Conservation (phyloP, 306 rosid species). For the Vicia villosa region DNA sequence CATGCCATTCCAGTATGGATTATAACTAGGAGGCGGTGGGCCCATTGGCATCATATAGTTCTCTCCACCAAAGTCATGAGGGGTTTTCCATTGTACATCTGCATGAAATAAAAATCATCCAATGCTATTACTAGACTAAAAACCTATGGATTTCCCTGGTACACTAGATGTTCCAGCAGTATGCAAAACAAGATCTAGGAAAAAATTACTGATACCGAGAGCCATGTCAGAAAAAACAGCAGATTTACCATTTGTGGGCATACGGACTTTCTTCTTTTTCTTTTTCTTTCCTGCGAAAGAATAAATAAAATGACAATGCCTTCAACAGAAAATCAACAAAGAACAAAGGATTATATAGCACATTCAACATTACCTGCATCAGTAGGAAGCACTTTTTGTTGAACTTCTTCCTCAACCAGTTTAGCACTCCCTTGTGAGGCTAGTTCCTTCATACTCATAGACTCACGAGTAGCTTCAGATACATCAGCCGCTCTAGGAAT, state of each 20-base stretch:
- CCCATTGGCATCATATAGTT: slow-evolving; percentile 92
- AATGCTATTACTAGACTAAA: slow-evolving; percentile 8
- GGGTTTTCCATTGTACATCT: slow-evolving; percentile 86
- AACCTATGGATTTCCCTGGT: neutral
- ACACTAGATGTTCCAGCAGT: slow-evolving; percentile 19
- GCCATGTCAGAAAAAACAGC: neutral
- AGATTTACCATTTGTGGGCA: slow-evolving; percentile 69
- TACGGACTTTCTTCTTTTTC: slow-evolving; percentile 88
- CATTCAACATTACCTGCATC: slow-evolving; percentile 78
- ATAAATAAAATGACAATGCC: slow-evolving; percentile 29
- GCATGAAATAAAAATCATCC: slow-evolving; percentile 38
- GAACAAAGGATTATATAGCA: neutral
- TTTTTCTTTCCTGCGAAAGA: slow-evolving; percentile 76
- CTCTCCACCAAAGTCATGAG: slow-evolving; percentile 73
- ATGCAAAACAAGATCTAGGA: neutral
- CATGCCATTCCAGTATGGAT: slow-evolving; percentile 90
- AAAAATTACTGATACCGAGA: neutral
- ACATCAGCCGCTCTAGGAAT: slow-evolving; percentile 58
- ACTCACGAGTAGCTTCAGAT: slow-evolving; percentile 93
- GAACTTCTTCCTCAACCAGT: slow-evolving; percentile 91
- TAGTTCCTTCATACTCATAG: slow-evolving; percentile 77
- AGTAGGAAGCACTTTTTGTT: slow-evolving; percentile 70
- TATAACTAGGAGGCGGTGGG: slow-evolving; percentile 62
- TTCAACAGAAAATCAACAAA: slow-evolving; percentile 11
- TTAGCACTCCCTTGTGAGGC: slow-evolving; percentile 92